phyloP scores from a whole-genome alignment of 768 basidiomycete species.

The Tylopilus subfusipes region DNA sequence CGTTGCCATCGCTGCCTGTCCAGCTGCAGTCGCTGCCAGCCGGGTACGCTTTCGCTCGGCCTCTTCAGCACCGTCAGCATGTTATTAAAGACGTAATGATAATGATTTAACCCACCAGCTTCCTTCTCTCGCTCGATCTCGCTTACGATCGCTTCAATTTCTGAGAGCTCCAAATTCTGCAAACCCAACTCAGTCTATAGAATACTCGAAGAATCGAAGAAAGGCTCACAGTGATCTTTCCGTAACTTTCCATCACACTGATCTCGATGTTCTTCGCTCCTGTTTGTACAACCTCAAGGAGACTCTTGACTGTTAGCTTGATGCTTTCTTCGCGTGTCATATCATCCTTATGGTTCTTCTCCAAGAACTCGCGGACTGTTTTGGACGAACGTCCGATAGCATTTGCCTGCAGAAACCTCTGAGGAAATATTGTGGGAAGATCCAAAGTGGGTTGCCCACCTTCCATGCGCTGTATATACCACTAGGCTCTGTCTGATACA shows the following conservation, averaged over 20 bases:
- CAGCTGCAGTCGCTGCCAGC: slow-evolving; percentile 87
- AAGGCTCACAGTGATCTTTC: slow-evolving; percentile 76
- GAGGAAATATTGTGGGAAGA: background rate
- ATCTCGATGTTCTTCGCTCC: slow-evolving; percentile 99
- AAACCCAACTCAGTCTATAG: background rate
- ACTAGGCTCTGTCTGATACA: slow-evolving; percentile 97
- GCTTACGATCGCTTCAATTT: slow-evolving; percentile 89
- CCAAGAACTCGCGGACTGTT: slow-evolving; percentile 96
- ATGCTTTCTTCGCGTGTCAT: slow-evolving; percentile 86
- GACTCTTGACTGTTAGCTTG: slow-evolving; percentile 91
- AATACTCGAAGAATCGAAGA: background rate
- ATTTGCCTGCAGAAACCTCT: slow-evolving; percentile 64
- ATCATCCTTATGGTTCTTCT: slow-evolving; percentile 96
- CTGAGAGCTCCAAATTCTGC: slow-evolving; percentile 79
- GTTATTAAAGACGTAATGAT: background rate
- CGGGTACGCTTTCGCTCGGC: slow-evolving; percentile 91
- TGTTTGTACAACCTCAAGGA: slow-evolving; percentile 97
- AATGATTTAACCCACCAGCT: slow-evolving; percentile 59
- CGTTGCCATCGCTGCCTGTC: slow-evolving; percentile 82
- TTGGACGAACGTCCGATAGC: slow-evolving; percentile 98
- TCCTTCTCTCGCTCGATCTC: slow-evolving; percentile 98
- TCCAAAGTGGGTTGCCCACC: slow-evolving; percentile 39
- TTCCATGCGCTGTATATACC: slow-evolving; percentile 99
- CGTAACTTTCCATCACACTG: slow-evolving; percentile 94
- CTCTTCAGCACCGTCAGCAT: slow-evolving; percentile 47